phyloP scores from a whole-genome alignment of 2,329 filamentous ascomycete genomes.

The Erysiphe pulchra region DNA sequence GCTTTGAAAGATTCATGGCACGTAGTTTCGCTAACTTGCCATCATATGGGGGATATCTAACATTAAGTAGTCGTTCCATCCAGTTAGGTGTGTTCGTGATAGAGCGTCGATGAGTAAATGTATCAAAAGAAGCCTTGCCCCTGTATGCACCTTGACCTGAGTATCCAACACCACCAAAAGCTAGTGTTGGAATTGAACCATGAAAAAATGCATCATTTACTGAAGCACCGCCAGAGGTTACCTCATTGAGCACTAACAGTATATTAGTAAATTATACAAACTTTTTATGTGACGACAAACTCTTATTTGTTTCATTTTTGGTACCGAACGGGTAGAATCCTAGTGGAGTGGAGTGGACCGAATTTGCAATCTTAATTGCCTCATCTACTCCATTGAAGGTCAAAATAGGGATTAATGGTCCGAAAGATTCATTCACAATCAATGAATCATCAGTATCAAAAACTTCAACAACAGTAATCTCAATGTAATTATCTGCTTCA shows the following conservation, averaged over 20 bases:
- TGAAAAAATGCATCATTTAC: conserved; percentile 47
- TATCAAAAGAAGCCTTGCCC: conserved; percentile 47
- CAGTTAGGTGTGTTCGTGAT: conserved; percentile 37
- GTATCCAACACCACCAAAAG: conserved; percentile 65
- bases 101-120: conserved; percentile 33
- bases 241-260: conserved; percentile 26
- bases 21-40: conserved; percentile 19
- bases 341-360: conserved; percentile 60
- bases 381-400: conserved; percentile 59
- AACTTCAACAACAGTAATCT: conserved; percentile 77
- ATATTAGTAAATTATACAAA: conserved; percentile 2
- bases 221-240: conserved; percentile 41
- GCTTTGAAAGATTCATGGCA: no score
- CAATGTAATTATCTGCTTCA: conserved; percentile 57
- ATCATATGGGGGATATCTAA: conserved; percentile 40
- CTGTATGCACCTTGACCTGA: conserved; percentile 56
- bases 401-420: conserved; percentile 68
- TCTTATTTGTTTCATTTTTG: conserved; percentile 48
- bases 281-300: conserved; percentile 19
- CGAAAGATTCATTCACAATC: conserved; percentile 68
- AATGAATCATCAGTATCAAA: conserved; percentile 50
- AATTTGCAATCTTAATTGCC: conserved; percentile 59
- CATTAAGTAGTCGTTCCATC: conserved; percentile 38
- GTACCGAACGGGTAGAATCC: conserved; percentile 67
- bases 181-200: conserved; percentile 39